Evolutionary conservation across 805 yeast genomes (phyloP).

Genomic region (Wickerhamiella qilinensis): DNA sequence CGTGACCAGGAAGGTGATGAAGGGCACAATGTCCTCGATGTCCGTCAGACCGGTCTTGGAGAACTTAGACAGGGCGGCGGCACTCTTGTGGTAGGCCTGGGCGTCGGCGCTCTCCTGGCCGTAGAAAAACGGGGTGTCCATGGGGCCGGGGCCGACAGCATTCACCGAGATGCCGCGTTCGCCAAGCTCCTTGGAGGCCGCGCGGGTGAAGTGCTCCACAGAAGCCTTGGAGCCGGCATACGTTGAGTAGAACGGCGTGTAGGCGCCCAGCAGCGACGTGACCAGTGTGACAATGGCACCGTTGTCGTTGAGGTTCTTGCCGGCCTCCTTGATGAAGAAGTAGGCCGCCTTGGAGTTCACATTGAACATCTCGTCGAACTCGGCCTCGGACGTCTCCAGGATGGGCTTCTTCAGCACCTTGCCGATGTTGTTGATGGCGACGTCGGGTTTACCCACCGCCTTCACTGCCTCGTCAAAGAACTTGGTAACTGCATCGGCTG

Average conservation of each 20-base stretch:
- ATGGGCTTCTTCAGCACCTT: slow-evolving; percentile 48
- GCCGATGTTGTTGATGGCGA: slow-evolving; percentile 56
- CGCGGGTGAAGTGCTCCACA: slow-evolving; percentile 49
- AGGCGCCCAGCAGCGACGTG: slow-evolving; percentile 52
- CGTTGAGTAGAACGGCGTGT: slow-evolving; percentile 43
- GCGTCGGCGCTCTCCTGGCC: slow-evolving; percentile 40
- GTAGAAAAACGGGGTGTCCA: slow-evolving; percentile 52
- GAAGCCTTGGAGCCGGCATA: slow-evolving; percentile 70
- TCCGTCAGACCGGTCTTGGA: slow-evolving; percentile 37
- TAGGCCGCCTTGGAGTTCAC: slow-evolving; percentile 46
- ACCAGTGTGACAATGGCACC: slow-evolving; percentile 44
- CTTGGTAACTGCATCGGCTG: slow-evolving; percentile 27
- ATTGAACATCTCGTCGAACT: slow-evolving; percentile 37
- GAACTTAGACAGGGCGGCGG: slow-evolving; percentile 16
- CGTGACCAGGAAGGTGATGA: slow-evolving; percentile 39
- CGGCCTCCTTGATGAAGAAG: slow-evolving; percentile 43
- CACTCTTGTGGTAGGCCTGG: slow-evolving; percentile 39
- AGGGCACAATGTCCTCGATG: slow-evolving; percentile 46
- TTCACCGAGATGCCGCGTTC: slow-evolving; percentile 53
- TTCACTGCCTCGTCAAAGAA: slow-evolving; percentile 32
- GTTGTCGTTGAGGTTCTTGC: slow-evolving; percentile 30
- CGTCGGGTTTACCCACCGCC: slow-evolving; percentile 36
- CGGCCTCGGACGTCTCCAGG: slow-evolving; percentile 34
- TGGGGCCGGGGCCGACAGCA: slow-evolving; percentile 63
- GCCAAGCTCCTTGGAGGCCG: slow-evolving; percentile 63